Base-by-base conservation (phyloP, 768 basidiomycete genomes). In the Leccinum variicolor region DNA sequence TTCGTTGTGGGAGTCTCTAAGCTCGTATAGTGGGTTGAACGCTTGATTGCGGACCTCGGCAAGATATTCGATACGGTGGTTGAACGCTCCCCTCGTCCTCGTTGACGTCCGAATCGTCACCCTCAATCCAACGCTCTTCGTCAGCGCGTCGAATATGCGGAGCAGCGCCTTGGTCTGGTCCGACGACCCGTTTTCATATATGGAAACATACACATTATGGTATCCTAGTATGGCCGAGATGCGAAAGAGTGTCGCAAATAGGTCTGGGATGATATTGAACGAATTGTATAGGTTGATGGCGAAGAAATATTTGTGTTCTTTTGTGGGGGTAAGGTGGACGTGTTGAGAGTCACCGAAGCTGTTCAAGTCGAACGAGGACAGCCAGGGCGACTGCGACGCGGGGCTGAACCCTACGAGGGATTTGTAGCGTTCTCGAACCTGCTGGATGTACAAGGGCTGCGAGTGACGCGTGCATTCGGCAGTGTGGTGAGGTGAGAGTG, bases 41-140 rank as follows among this genome's bases (percentile, higher is more conserved):
- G 97, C 97, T 26, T 93, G 89, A 72, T 99, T 98, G 59, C 97
- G 90, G n/a, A 99, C 96, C 70, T 99, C 96, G n/a, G 97, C 97
- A 53, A 99, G 87, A 76, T 99, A 99, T 74, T 99, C 97, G 79
- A 99, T 99, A 53, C 97, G 95, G 73, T 99, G 97, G 74, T 96
- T 96, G 81, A 98, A 98, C 9, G 90, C 89, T 41, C 97, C 97
- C 28, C 96, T 82, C 10, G 91, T 95, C 60, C 97, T 87, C 79
- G 87, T 90, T 10, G 89, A 92, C 0, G 94, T 94, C 58, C 93
- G 86, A 67, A 99, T 98, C 65, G 89, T 90, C 60, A 99, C 84
- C 52, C 97, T 86, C 74, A 98, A 81, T 26, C 97, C 97, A 57
- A 96, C 92, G 50, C 85, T 86, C 46, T 89, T 81, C 1, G 92